Conservation (phyloP, 2,329 filamentous ascomycete genomes). For the Diaporthe citrichinensis region DNA sequence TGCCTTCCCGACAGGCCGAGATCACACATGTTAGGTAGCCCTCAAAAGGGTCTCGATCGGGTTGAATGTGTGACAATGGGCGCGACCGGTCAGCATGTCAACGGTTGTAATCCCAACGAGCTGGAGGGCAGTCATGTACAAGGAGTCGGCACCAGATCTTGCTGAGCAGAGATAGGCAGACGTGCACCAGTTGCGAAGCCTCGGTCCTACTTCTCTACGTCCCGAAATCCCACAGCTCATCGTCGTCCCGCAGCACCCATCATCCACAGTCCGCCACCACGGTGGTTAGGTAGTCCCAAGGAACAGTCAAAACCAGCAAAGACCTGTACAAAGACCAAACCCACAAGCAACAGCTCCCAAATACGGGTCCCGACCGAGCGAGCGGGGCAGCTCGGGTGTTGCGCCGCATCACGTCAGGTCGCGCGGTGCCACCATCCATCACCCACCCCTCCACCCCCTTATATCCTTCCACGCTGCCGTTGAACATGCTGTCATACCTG, state of each 20-base stretch:
- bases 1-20: background rate
- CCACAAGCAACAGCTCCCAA: background rate
- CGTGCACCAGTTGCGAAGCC: background rate
- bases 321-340: too few species aligned
- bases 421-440: conserved; percentile 3
- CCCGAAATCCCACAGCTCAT: background rate
- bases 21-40: background rate
- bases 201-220: background rate
- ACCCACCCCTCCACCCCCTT: background rate
- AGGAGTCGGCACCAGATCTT: background rate
- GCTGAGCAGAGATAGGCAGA: background rate
- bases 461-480: background rate
- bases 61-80: background rate
- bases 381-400: background rate
- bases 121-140: background rate
- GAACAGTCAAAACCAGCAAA: too few species aligned
- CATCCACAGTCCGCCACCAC: background rate
- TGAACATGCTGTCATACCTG: background rate
- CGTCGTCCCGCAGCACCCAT: background rate
- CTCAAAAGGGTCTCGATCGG: background rate
- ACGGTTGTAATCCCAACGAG: background rate
- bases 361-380: background rate
- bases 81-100: background rate
- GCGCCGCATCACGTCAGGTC: background rate
- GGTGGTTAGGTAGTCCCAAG: background rate